These are phyloP conservation scores for Eimeria falciformis DNA, from an alignment of 169 alveolate species.

Conservation along the genomic window DNA sequence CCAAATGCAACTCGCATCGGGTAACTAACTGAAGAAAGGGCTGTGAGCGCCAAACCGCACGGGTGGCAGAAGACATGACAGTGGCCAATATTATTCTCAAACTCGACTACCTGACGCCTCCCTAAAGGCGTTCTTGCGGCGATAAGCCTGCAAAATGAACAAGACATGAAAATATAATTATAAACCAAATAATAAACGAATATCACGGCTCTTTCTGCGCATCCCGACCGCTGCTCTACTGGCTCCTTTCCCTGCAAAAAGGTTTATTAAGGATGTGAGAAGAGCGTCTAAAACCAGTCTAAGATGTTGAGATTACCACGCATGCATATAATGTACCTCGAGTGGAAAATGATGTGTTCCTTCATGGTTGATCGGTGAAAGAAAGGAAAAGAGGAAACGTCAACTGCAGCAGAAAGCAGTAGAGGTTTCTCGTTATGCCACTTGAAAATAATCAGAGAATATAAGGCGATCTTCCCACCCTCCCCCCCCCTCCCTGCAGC, in stretches of 20 bases:
- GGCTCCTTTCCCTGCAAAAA: no score
- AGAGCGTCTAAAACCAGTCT: no score
- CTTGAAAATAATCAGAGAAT: conserved; percentile 86
- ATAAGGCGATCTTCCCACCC: conserved; percentile 82
- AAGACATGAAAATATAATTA: no score
- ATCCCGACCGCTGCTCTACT: no score
- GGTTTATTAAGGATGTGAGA: no score
- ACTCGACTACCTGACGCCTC: conserved; percentile 89
- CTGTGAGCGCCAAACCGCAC: conserved; percentile 82
- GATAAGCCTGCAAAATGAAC: conserved; percentile 82
- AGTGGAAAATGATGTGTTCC: conserved; percentile 87
- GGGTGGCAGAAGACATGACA: conserved; percentile 81
- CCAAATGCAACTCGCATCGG: conserved; percentile 91
- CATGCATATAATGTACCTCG: no score
- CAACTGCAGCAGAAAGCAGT: conserved; percentile 80
- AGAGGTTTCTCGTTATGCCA: conserved; percentile 90
- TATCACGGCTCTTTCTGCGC: no score
- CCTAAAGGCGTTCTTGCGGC: conserved; percentile 91
- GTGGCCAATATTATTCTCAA: conserved; percentile 86
- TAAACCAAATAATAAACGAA: no score
- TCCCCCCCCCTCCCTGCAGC: not conserved
- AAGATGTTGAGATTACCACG: no score
- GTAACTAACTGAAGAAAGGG: conserved; percentile 84
- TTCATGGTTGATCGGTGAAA: conserved; percentile 85
- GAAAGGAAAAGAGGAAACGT: conserved; percentile 79